Evolutionary conservation across 306 rosid species (phyloP).

Genomic region (Geum urbanum): DNA sequence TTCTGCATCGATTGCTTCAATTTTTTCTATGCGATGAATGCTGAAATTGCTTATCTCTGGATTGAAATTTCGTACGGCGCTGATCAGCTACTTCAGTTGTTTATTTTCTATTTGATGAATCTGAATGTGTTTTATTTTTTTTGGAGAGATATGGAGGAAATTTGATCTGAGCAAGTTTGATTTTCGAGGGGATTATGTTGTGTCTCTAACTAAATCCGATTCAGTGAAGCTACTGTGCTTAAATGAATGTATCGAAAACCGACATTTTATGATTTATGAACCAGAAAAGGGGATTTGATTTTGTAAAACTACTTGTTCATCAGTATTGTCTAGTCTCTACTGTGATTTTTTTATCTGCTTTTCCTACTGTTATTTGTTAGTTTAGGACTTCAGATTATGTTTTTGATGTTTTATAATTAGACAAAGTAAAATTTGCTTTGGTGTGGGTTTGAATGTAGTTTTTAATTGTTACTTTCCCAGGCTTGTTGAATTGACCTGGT

Average conservation of each 20-base stretch:
- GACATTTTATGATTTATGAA: neutral
- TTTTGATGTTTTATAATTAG: neutral
- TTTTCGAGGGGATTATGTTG: neutral
- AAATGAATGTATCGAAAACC: neutral
- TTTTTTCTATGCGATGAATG: constrained; percentile 1
- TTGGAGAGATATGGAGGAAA: neutral
- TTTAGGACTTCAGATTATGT: neutral
- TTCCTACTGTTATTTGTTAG: neutral
- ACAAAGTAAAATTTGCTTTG: neutral
- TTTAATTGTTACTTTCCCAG: constrained; percentile 4
- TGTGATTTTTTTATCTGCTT: constrained; percentile 2
- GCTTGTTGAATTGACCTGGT: constrained; percentile 14
- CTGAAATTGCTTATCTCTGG: neutral
- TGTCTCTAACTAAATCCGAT: neutral
- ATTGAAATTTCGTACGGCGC: neutral
- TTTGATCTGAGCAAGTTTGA: neutral
- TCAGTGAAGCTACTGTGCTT: neutral
- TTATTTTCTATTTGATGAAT: neutral
- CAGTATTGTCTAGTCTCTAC: neutral
- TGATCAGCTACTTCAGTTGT: neutral
- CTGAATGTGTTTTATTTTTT: neutral
- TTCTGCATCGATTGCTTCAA: neutral
- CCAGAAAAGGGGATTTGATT: neutral
- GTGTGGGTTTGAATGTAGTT: neutral
- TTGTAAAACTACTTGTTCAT: neutral